A percentile compares a stretch with the other conserved stretches of the same genome.
These are phyloP conservation scores for Fusarium sp. DNA, from an alignment of 2,329 filamentous ascomycete genomes.

Conservation along the genomic window DNA sequence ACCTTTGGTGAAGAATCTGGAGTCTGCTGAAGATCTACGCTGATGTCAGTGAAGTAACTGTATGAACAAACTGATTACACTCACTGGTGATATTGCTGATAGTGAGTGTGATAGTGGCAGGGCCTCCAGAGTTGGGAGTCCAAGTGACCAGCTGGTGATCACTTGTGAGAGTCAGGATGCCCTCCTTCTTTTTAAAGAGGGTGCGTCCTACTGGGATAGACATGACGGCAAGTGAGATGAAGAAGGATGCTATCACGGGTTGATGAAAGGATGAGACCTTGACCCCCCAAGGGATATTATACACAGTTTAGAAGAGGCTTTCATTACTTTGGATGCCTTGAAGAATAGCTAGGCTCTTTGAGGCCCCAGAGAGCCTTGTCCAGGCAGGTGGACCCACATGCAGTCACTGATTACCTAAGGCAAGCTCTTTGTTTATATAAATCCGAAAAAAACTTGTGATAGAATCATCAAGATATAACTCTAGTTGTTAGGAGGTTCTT, in stretches of 20 bases:
- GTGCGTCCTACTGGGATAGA: slow-evolving; percentile 75
- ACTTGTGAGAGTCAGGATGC: slow-evolving; percentile 80
- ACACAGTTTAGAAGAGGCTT: slow-evolving; percentile 2
- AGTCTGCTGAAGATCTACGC: slow-evolving; percentile 90
- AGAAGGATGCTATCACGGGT: neutral
- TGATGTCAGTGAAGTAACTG: slow-evolving; percentile 11
- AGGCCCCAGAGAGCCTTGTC: slow-evolving; percentile 10
- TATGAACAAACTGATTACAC: slow-evolving; percentile 47
- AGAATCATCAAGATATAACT: neutral
- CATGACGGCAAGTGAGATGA: slow-evolving; percentile 58
- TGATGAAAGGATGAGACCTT: neutral
- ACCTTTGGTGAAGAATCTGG: slow-evolving; percentile 90
- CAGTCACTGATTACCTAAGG: slow-evolving; percentile 30
- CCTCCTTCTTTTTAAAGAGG: slow-evolving; percentile 97
- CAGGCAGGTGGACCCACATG: slow-evolving; percentile 23
- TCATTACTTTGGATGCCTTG: neutral
- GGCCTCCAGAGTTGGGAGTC: slow-evolving; percentile 78
- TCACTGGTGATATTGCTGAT: slow-evolving; percentile 87
- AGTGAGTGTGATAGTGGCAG: slow-evolving; percentile 77
- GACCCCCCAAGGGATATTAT: slow-evolving; percentile 2
- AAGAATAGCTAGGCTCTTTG: neutral
- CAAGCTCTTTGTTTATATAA: neutral
- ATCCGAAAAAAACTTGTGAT: neutral
- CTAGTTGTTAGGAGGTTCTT: neutral
- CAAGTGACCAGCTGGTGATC: slow-evolving; percentile 85